These are phyloP conservation scores for Xylariaceae sp. DNA, from an alignment of 2,329 filamentous ascomycete species.

Conservation along the genomic window DNA sequence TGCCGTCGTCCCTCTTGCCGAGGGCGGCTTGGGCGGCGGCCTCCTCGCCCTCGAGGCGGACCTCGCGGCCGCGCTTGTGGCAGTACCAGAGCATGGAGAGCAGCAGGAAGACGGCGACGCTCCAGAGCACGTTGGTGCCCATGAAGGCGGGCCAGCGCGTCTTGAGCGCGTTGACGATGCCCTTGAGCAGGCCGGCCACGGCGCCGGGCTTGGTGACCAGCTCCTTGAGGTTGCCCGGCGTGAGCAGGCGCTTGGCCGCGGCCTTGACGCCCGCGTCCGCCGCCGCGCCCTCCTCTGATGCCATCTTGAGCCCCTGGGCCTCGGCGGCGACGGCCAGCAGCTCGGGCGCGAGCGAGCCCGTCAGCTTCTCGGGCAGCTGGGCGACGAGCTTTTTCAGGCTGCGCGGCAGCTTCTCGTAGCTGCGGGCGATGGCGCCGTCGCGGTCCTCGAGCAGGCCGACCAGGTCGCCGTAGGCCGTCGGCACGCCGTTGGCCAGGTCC, in stretches of 20 bases:
- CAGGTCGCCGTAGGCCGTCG: conserved; percentile 90
- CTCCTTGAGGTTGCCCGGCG: conserved; percentile 66
- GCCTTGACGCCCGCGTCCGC: conserved; percentile 35
- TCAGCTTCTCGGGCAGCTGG: conserved; percentile 75
- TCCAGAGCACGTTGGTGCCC: conserved; percentile 87
- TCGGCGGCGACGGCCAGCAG: conserved; percentile 72
- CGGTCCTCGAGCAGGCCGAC: conserved; percentile 52
- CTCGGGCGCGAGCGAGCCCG: conserved; percentile 68
- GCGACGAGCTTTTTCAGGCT: conserved; percentile 83
- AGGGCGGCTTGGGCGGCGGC: conserved; percentile 23
- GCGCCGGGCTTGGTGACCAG: conserved; percentile 82
- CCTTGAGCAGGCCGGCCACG: conserved; percentile 73
- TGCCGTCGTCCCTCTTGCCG: not conserved
- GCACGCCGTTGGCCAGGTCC: conserved; percentile 85
- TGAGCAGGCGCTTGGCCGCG: conserved; percentile 59
- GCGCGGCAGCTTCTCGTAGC: conserved; percentile 61
- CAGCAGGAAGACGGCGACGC: conserved; percentile 77
- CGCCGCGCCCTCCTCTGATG: conserved; percentile 39
- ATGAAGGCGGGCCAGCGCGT: conserved; percentile 84
- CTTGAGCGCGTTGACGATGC: conserved; percentile 85
- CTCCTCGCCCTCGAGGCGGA: conserved; percentile 59
- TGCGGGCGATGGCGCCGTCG: conserved; percentile 50
- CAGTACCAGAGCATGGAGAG: conserved; percentile 98
- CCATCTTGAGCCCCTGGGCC: conserved; percentile 54
- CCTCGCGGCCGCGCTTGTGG: conserved; percentile 87